phyloP scores from a whole-genome alignment of 2,329 filamentous ascomycete genomes.

The Epichloe glyceriae region DNA sequence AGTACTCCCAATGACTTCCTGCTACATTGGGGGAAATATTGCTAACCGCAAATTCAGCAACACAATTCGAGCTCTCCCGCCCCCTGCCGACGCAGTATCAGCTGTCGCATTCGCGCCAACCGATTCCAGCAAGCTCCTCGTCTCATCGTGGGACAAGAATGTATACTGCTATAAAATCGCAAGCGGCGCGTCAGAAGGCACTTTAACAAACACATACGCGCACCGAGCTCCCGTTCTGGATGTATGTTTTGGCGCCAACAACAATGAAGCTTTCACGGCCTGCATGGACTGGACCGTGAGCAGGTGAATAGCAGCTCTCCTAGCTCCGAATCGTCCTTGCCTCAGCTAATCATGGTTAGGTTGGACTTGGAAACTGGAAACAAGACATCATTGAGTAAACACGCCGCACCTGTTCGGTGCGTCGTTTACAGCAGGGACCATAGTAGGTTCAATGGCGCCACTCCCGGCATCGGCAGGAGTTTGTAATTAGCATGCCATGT shows the following conservation, averaged over 20 bases:
- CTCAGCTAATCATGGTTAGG: slow-evolving; percentile 14
- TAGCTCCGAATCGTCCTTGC: neutral
- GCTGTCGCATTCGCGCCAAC: slow-evolving; percentile 72
- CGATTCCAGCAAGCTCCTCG: slow-evolving; percentile 65
- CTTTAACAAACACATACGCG: slow-evolving; percentile 58
- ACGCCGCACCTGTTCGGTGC: slow-evolving; percentile 66
- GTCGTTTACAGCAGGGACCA: slow-evolving; percentile 71
- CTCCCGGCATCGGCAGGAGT: neutral
- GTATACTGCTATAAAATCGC: slow-evolving; percentile 78
- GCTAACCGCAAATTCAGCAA: slow-evolving; percentile 27
- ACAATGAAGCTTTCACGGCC: slow-evolving; percentile 73
- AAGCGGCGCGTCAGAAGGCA: slow-evolving; percentile 38
- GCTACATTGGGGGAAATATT: neutral
- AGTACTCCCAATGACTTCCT: neutral
- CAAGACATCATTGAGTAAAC: slow-evolving; percentile 64
- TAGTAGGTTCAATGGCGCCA: slow-evolving; percentile 29
- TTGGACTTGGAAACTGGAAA: slow-evolving; percentile 60
- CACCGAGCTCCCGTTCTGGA: slow-evolving; percentile 80
- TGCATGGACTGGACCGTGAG: slow-evolving; percentile 80
- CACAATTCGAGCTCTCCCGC: slow-evolving; percentile 75
- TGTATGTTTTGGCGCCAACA: slow-evolving; percentile 75
- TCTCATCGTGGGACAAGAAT: slow-evolving; percentile 87
- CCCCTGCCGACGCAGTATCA: slow-evolving; percentile 79
- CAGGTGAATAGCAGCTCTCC: slow-evolving; percentile 32
- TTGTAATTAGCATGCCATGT: neutral